Evolutionary conservation across 352 stramenopile genomes (phyloP), one percentile per base, ranked within the genome.

Genomic region (Blastocystis sp.): DNA sequence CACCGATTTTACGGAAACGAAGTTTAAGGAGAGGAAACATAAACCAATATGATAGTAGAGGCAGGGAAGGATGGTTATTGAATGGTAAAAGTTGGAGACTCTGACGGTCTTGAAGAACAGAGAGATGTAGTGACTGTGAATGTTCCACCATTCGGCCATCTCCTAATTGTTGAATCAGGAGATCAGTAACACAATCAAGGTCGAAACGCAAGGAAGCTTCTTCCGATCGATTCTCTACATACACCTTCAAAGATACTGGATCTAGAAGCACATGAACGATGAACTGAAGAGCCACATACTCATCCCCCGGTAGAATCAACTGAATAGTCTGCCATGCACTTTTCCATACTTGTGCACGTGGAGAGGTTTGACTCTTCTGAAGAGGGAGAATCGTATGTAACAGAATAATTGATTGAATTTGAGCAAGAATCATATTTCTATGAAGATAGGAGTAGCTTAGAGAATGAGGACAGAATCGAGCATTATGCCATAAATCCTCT

Each of bases 1-100:
- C 24, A 22, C 33, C 66, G 2, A 53, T 15, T 37, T 22, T 48
- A 7, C 66, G 66, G 35, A 84, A 84, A 27, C 73, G 73, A 30
- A 84, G 73, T 13, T 48, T 30, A 15, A 84, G 37, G 17, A 84
- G 53, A 42, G 73, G 73, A 33, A 84, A 37, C n/a, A 84, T 19
- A 37, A 84, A 68, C 73, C 73, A 84, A 5, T 64, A 37, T 17
- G 73, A 37, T n/a, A 84, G 51, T 11, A 84, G 73, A 33, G 73
- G 73, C 17, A 84, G 73, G 19, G 73, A 64, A n/a, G 73, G 73
- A 5, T 48, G 40, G 42, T 62, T 64, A 1, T 9, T 22, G 73
- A 40, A 66, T 1, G 73, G 73, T 22, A 84, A 57, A 0, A 84
- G 51, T 15, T 51, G 73, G 1, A 84, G 73, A 33, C 53, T 66